Evolutionary conservation across 2,329 filamentous ascomycete species (phyloP), one percentile per base, ranked within the genome.

Genomic region (Epichloe bromicola): DNA sequence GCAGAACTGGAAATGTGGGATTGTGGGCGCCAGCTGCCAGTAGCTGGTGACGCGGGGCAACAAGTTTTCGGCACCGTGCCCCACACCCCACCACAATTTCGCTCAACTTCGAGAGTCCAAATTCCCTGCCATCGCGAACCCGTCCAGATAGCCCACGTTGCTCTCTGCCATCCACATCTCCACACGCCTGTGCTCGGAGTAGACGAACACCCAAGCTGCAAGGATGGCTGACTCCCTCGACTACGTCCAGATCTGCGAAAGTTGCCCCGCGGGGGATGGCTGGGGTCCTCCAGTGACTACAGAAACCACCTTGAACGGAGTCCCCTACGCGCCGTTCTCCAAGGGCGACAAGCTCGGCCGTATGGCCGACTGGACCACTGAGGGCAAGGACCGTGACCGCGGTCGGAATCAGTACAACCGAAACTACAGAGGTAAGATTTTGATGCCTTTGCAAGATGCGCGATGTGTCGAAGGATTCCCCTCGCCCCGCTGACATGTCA

Each of bases 281-380:
- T 98, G 93, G 93, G 93, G 93, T 54, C 91, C 91, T 50, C 70
- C 86, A 55, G 80, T 85, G 59, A 85, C 89, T 54, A 81, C 74
- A 61, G 88, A 95, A 68, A 95, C 88, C 57, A 95, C 87, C 55
- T 80, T 97, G 63, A 84, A 95, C 67, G 93, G 93, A 66, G 88
- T 97, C 47, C 93, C 93, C 39, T 98, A 96, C 70, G 93, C 93
- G 61, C 93, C 93, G 55, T 98, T 93, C 76, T 96, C 90, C 59
- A 98, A 98, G 73, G 89, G 88, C 67, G 93, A 98, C 76, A 97
- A 96, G 79, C 78, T 98, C 54, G 93, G 93, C 65, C 90, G 93
- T 68, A 97, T 98, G 90, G 93, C 93, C 55, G 93, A 98, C 76
- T 98, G 93, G 93, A 95, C 90, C 17, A 66, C 82, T 46, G 93